A percentile compares a stretch with the other conserved stretches of the same genome.
Conservation (phyloP, 2,329 filamentous ascomycete species). For the Bipolaris gigantea region DNA sequence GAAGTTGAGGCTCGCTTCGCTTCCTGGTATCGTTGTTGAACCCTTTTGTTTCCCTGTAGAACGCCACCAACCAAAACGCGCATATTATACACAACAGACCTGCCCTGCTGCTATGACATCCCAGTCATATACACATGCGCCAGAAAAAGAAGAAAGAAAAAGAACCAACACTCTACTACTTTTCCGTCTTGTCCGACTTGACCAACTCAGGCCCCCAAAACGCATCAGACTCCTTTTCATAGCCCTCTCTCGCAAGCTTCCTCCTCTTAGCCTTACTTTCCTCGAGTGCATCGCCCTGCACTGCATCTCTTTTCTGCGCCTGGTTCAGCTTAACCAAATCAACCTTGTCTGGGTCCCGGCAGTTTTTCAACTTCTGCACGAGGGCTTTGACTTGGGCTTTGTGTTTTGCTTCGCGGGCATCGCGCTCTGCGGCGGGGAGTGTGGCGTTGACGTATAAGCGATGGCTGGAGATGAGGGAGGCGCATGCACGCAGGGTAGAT, state of each 20-base stretch:
- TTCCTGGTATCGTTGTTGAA: background rate
- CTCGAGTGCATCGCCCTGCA: slow-evolving; percentile 41
- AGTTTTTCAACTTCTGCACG: slow-evolving; percentile 70
- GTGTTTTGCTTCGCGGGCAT: slow-evolving; percentile 45
- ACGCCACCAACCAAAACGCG: background rate
- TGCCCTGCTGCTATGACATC: background rate
- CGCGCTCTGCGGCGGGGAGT: slow-evolving; percentile 32
- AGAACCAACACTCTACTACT: background rate
- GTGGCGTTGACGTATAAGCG: slow-evolving; percentile 21
- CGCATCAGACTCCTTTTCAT: slow-evolving; percentile 50
- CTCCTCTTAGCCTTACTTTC: slow-evolving; percentile 50
- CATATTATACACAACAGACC: background rate
- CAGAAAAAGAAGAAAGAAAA: no score
- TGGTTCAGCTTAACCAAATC: slow-evolving; percentile 71
- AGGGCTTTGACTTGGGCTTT: slow-evolving; percentile 56
- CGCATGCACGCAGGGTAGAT: slow-evolving; percentile 45
- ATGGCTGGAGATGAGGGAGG: slow-evolving; percentile 43
- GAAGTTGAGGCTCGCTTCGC: background rate
- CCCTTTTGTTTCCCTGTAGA: background rate
- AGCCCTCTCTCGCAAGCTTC: slow-evolving; percentile 49
- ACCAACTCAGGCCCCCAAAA: slow-evolving; percentile 48
- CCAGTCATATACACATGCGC: background rate
- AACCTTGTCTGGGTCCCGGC: slow-evolving; percentile 72
- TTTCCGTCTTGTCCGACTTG: slow-evolving; percentile 16
- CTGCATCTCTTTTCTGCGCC: slow-evolving; percentile 56